Percentiles rank a stretch among this genome's conserved stretches.
These are phyloP conservation scores for Neoscytalidium dimidiatum DNA, from an alignment of 2,329 filamentous ascomycete species.

Conservation along the genomic window DNA sequence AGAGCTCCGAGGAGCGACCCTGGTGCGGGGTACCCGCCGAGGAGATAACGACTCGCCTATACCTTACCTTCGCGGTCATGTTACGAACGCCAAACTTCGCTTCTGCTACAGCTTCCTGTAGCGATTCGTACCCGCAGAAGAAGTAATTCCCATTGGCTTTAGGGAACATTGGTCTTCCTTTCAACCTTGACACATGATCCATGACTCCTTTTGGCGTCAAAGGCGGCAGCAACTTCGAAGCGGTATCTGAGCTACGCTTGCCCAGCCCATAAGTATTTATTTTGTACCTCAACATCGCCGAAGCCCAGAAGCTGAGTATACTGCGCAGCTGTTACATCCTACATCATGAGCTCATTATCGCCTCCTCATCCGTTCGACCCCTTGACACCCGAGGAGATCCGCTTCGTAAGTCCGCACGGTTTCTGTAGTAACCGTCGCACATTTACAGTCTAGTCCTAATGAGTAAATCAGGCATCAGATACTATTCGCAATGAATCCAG, in stretches of 20 bases:
- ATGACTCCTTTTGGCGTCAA: neutral
- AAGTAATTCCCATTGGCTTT: neutral
- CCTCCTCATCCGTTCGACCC: neutral
- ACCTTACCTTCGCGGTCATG: neutral
- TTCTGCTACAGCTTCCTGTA: neutral
- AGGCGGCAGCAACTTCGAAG: neutral
- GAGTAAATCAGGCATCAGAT: constrained; percentile 21
- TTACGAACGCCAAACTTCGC: neutral
- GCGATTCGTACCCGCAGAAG: neutral
- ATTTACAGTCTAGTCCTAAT: no score
- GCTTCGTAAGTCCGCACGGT: neutral
- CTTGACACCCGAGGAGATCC: neutral
- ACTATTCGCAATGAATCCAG: constrained; percentile 40
- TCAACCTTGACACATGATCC: neutral
- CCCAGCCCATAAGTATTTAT: neutral
- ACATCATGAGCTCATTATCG: neutral
- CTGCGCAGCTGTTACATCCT: neutral
- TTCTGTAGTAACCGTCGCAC: no score
- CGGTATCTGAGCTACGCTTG: neutral
- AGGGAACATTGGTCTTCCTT: no score
- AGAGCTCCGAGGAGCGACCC: neutral
- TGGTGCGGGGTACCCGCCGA: neutral
- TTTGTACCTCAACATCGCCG: neutral
- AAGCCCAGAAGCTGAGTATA: no score
- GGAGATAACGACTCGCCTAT: neutral